Base-by-base conservation (phyloP, 352 stramenopile genomes). In the Phytopythium montanum region DNA sequence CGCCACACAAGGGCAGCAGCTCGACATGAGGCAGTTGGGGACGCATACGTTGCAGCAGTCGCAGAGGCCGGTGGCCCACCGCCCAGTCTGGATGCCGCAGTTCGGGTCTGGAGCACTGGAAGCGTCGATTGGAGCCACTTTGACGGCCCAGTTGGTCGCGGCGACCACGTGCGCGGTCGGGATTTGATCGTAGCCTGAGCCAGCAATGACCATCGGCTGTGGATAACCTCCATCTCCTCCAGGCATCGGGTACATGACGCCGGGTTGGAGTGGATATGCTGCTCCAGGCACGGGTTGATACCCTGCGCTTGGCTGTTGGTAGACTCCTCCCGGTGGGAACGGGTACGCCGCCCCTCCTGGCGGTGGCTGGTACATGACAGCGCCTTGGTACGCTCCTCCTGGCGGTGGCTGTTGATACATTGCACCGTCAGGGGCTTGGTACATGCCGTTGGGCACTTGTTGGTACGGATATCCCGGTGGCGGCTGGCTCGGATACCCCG, bases 21-120 rank as follows among this genome's bases (percentile, higher is more conserved):
- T 56, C 10, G 38, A 41, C 69, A 77, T 77, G 36, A 42, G 39
- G 59, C 62, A 74, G 42, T 74, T 77, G 9, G 69, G 69, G 23
- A 73, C 57, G 39, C 36, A 63, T 42, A 72, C 48, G 3, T 48
- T 58, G 51, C 62, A 72, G 63, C 69, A 77, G n/a, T 49, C 63
- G 36, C 61, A 77, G n/a, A 77, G 39, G 5, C 59, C 62, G 28
- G 59, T 54, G 25, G 59, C 45, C 62, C 62, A 69, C 28, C 64
- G 62, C 7, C 60, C 68, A 4, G 21, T 50, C 13, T 31, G 36
- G 36, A 57, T 57, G 3, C 36, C 52, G n/a, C 16, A 10, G 52
- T 57, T 45, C n/a, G 52, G 36, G n/a, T 57, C 52, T 2, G 33
- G 33, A 6, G 25, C 38, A 7, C 10, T 21, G 12, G 31, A 16